Evolutionary conservation across 148 eudicot species (phyloP).

Genomic region (Linanthus parryae): DNA sequence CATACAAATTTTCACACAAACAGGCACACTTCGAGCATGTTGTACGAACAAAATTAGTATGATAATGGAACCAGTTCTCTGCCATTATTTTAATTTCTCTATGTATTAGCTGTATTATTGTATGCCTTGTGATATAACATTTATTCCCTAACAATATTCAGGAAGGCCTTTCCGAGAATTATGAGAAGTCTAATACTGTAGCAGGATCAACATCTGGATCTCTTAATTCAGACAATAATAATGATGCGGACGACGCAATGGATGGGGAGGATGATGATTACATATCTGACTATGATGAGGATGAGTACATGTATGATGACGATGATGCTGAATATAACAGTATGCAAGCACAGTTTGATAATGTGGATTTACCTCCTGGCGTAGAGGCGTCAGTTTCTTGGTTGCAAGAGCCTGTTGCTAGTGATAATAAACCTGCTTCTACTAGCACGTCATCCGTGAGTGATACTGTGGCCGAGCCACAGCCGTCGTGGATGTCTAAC

Average conservation of each 20-base stretch:
- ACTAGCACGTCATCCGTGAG: conserved; percentile 2
- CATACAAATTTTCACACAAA: too few species aligned
- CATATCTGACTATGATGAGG: conserved; percentile 27
- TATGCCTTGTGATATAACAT: background rate
- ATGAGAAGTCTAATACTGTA: conserved; percentile 16
- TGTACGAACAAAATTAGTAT: too few species aligned
- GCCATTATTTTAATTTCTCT: too few species aligned
- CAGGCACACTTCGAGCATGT: too few species aligned
- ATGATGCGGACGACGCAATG: conserved; percentile 24
- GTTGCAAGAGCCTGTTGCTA: conserved; percentile 26
- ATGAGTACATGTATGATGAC: conserved; percentile 33
- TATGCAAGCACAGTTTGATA: conserved; percentile 73
- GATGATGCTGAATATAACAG: conserved; percentile 46
- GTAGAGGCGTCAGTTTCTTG: conserved; percentile 64
- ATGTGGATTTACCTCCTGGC: conserved; percentile 58
- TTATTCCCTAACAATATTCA: conserved; percentile 7
- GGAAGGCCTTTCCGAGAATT: conserved; percentile 26
- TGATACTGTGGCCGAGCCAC: conserved; percentile 1
- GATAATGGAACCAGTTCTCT: too few species aligned
- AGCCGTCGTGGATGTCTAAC: conserved; percentile 3
- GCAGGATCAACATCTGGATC: conserved; percentile 36
- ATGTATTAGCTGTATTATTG: background rate
- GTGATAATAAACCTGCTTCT: conserved; percentile 8
- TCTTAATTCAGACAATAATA: conserved; percentile 23
- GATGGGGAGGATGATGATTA: conserved; percentile 17